Base-by-base conservation (phyloP, 2,329 filamentous ascomycete species). In the Amesomyces nigricolor region DNA sequence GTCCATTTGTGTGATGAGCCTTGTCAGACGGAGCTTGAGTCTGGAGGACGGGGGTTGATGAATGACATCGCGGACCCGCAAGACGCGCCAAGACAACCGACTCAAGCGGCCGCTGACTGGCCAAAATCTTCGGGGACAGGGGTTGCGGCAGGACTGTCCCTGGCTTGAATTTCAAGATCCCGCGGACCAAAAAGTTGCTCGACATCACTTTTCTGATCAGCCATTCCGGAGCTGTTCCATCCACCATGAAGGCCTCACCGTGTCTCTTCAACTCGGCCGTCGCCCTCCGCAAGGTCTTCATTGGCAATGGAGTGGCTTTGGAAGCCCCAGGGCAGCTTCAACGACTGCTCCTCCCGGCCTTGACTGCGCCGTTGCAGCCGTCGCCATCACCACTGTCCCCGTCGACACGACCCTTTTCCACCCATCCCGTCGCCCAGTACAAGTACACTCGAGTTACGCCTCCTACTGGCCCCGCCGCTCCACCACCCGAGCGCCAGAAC, bases 281-380 rank as follows among this genome's bases (percentile, higher is more conserved):
- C 37, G 75, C 76, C 58, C 72, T 81, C 5, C 71, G 74, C 45
- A 69, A 72, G 51, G 73, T 78, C 47, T 78, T 80, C 61, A 60
- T 79, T 61, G 67, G 68, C 46, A 70, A 57, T 55, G 55, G 56
- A n/a, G 70, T 50, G 62, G 65, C 59, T 65, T 70, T 52, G 3
- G 57, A 59, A 14, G 35, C 64, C 58, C 42, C 60, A 59, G 45
- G 64, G 67, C 37, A 56, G 11, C 51, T 64, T 6, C 61, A 53
- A 5, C 61, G 58, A 22, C 30, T 61, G 37, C 44, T 64, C 10
- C 17, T 61, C 4, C 61, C 60, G 16, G 29, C 57, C 13, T 11
- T 58, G 5, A 9, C 47, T 30, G 10, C n/a, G 16, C 39, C 14
- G 17, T 51, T 35, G 8, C 43, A 37, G n/a, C 47, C 45, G 7